Evolutionary conservation across 768 basidiomycete genomes (phyloP).

Genomic region (Hypholoma fasciculare): DNA sequence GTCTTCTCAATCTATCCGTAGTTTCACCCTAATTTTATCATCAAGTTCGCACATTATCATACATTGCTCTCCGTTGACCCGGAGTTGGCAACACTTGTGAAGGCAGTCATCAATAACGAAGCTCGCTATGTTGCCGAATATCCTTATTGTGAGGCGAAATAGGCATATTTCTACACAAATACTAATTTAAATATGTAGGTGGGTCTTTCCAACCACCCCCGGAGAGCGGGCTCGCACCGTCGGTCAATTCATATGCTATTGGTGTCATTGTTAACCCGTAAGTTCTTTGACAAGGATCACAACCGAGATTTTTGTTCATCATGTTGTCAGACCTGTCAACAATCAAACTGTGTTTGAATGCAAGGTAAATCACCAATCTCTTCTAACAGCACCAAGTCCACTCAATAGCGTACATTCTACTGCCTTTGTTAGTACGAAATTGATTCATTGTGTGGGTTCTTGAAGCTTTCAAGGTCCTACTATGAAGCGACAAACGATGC

Average conservation of each 20-base stretch:
- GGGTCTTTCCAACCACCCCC: constrained; percentile 82
- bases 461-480: constrained; percentile 76
- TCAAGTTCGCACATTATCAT: constrained; percentile 71
- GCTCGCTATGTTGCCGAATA: constrained; percentile 70
- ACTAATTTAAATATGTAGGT: constrained; percentile 27
- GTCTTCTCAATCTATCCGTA: neutral
- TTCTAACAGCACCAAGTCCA: neutral
- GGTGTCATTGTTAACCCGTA: constrained; percentile 75
- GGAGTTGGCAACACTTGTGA: constrained; percentile 63
- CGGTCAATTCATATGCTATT: constrained; percentile 69
- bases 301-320: neutral
- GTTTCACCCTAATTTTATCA: neutral
- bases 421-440: constrained; percentile 60
- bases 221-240: constrained; percentile 65
- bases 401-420: neutral
- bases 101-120: constrained; percentile 83
- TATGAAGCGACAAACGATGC: constrained; percentile 69
- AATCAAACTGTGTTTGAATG: constrained; percentile 78
- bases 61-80: constrained; percentile 55
- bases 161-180: neutral
- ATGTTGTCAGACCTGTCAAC: constrained; percentile 54
- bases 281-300: constrained; percentile 21
- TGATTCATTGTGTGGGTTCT: constrained; percentile 76
- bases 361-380: constrained; percentile 47
- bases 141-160: constrained; percentile 58